These are phyloP conservation scores for Tuber aestivum DNA, from an alignment of 495 filamentous ascomycete genomes.

Conservation along the genomic window DNA sequence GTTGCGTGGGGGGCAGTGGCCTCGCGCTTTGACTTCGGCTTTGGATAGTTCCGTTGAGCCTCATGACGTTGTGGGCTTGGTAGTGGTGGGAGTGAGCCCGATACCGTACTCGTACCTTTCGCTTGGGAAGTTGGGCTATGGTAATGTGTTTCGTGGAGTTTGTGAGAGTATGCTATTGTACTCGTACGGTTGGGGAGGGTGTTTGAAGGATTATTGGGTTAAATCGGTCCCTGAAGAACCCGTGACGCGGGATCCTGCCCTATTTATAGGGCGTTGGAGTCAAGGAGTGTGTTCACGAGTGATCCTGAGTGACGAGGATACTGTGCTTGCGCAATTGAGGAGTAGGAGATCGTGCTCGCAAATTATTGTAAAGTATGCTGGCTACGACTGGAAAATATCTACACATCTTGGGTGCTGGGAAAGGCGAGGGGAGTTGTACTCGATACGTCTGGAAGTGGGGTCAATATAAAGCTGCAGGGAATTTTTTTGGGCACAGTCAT, in stretches of 20 bases:
- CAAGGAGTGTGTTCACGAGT: neutral
- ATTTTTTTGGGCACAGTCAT: neutral
- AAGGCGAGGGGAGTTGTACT: neutral
- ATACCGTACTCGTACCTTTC: neutral
- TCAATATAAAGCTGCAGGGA: neutral
- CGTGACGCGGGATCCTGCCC: neutral
- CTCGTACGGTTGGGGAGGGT: neutral
- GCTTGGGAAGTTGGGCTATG: neutral
- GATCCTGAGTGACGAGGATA: neutral
- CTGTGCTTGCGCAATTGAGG: neutral
- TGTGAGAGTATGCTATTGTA: too few species aligned
- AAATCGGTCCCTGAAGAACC: neutral
- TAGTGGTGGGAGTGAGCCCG: neutral
- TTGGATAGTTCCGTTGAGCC: neutral
- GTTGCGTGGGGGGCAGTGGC: neutral
- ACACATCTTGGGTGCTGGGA: neutral
- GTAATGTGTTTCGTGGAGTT: neutral
- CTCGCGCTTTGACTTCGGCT: neutral
- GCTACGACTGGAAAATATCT: neutral
- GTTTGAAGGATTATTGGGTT: neutral
- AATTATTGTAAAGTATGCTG: neutral
- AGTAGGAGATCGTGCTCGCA: neutral
- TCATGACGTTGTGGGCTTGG: neutral
- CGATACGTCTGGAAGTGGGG: neutral
- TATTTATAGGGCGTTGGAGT: neutral